Evolutionary conservation across 2,329 filamentous ascomycete species (phyloP).

Genomic region (Diplodia intermedia): DNA sequence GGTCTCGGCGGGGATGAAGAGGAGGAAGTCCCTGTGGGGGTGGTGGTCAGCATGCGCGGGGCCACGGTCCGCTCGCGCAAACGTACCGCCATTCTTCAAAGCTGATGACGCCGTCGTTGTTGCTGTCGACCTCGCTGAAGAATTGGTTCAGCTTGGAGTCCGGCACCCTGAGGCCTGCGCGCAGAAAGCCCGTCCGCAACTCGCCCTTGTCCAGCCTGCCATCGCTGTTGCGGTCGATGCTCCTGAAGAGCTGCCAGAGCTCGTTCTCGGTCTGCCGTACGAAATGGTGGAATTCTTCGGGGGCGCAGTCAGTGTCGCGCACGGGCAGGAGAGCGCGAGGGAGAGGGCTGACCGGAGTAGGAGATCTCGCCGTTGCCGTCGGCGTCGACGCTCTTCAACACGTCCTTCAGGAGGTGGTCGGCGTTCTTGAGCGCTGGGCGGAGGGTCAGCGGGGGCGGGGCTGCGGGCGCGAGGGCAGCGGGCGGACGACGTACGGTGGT

Average conservation of each 20-base stretch:
- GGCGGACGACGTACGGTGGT: constrained; percentile 74
- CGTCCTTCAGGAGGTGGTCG: constrained; percentile 79
- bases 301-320: constrained; percentile 36
- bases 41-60: constrained; percentile 24
- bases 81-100: constrained; percentile 97
- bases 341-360: constrained; percentile 71
- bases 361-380: constrained; percentile 90
- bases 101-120: constrained; percentile 84
- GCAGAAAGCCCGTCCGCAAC: constrained; percentile 77
- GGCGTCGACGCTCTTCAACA: constrained; percentile 82
- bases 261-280: constrained; percentile 87
- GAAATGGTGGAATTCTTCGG: constrained; percentile 83
- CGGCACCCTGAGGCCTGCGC: constrained; percentile 79
- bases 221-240: constrained; percentile 84
- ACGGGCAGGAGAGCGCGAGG: constrained; percentile 18
- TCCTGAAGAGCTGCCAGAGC: constrained; percentile 79
- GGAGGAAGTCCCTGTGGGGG: constrained; percentile 78
- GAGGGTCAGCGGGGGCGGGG: constrained; percentile 31
- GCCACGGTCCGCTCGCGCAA: neutral
- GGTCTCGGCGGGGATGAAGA: constrained; percentile 78
- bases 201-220: constrained; percentile 88
- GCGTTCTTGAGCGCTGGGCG: constrained; percentile 82
- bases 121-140: constrained; percentile 87
- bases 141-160: constrained; percentile 80
- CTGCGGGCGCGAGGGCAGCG: constrained; percentile 38